phyloP scores from a whole-genome alignment of 805 yeast species.

The Lachancea sp. region DNA sequence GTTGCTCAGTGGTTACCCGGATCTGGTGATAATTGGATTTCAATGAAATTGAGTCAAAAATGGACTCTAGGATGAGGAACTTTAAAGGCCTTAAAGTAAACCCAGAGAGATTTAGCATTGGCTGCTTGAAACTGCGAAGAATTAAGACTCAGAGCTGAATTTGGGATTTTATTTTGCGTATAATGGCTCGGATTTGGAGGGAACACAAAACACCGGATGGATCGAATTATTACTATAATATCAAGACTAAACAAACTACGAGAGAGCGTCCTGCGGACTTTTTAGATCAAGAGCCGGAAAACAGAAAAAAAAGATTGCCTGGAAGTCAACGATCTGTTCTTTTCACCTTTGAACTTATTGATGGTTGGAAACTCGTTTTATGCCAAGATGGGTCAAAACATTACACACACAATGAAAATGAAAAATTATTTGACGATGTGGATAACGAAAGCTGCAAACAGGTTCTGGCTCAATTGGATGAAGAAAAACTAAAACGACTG shows the following conservation, averaged over 20 bases:
- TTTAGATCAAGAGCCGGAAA: background rate
- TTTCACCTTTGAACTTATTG: conserved; percentile 17
- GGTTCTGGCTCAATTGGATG: conserved; percentile 27
- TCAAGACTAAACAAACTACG: conserved; percentile 34
- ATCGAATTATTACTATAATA: conserved; percentile 35
- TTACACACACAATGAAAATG: conserved; percentile 31
- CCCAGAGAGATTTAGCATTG: too few species aligned
- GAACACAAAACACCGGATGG: conserved; percentile 36
- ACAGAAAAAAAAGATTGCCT: conserved; percentile 7
- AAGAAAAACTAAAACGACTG: conserved; percentile 20
- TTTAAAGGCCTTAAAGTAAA: background rate
- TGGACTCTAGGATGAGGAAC: background rate
- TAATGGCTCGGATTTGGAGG: conserved; percentile 32
- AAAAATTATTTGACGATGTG: conserved; percentile 34
- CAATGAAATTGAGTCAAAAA: background rate
- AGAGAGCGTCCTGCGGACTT: conserved; percentile 31
- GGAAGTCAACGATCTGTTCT: conserved; percentile 10
- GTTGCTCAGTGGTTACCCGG: conserved; percentile 3
- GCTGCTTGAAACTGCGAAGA: too few species aligned
- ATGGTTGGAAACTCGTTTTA: conserved; percentile 40
- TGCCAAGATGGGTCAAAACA: conserved; percentile 39
- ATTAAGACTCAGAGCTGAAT: too few species aligned
- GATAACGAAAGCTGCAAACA: conserved; percentile 28
- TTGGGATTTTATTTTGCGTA: too few species aligned
- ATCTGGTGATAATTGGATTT: conserved; percentile 8